Evolutionary conservation across 208 protist genomes (phyloP), one percentile per base, ranked within the genome.

Genomic region (Novymonas esmeraldas): DNA sequence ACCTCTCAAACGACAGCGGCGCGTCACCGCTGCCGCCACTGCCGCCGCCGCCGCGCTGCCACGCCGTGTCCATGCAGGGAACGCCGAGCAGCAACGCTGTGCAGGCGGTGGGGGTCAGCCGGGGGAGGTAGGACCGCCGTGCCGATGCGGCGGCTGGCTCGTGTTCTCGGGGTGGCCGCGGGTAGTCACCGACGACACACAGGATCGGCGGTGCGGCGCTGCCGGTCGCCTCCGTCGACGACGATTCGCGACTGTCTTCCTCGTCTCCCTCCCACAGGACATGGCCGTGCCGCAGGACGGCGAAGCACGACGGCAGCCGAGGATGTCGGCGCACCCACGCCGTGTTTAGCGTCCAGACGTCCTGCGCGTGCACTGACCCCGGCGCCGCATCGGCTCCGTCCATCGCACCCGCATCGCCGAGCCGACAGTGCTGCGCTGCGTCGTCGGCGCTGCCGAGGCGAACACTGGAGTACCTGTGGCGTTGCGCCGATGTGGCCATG

Each of bases 81-180:
- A 75, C 69, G 33, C 60, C 45, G 16, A 75, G 33, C 28, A 75
- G 51, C 16, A 64, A 50, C 3, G 69, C 60, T 13, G 61, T 75
- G 34, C 69, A 75, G 28, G 50, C 69, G 3, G 62, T 45, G 4
- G 69, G 69, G 16, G 61, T 68, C 5, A 69, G 61, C 24, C 2
- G 31, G 11, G 56, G 22, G 24, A 46, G 56, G 16, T 5, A 14
- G 36, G 33, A 20, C 28, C 39, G 36, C 26, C 42, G 20, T 6
- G 20, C 36, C 16, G 54, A 44, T 59, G 54, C 14, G 31, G 11
- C 22, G 31, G 34, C 29, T 59, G 13, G 18, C 13, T 20, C 26
- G 34, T 18, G 7, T 33, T 13, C 29, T 28, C 13, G 11, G 20
- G 54, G 9, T 26, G 28, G 38, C 56, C 16, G n/a, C 45, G 56